Evolutionary conservation across 2,329 filamentous ascomycete species (phyloP), one percentile per base, ranked within the genome.

Genomic region (Talaromyces islandicus): DNA sequence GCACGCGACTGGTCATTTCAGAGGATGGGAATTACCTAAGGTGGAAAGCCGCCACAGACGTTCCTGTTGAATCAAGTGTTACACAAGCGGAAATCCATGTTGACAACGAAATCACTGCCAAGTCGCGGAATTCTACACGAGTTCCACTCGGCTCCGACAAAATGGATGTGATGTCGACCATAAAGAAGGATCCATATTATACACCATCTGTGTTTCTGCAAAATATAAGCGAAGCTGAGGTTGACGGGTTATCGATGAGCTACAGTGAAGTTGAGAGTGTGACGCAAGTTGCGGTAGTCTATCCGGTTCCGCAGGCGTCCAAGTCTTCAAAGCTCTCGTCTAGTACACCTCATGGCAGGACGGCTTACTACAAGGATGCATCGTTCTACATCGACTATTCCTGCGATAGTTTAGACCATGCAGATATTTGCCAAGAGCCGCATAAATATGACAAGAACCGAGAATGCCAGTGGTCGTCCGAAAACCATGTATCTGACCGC

Each of bases 301-400:
- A 46, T 9, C 19, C 12, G n/a, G 7, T 25, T 74, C 77, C 21
- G 17, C 35, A 19, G n/a, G 7, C 11, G n/a, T 48, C 35, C 12
- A 46, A 11, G 19, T 48, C 27, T 1, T 54, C 51, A 27, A 12
- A 56, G 25, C 21, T 50, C 81, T 11, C 54, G 46, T 14, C 60
- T 85, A 12, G 85, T 89, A 61, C 91, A 90, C 9, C 86, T 89
- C 1, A 88, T 95, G 65, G 91, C 93, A 54, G 50, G 38, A 53
- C 43, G 29, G 57, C 55, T 19, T 95, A 92, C 69, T 95, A 93
- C 71, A 90, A 83, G 62, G 89, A 88, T 27, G 88, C 88, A 1
- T 85, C 84, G 0, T 96, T 94, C 71, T 94, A 87, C 71, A 92
- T 87, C 1, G 91, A 96, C 70, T 75, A 94, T 3, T 80, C 50